A percentile compares a stretch with the other conserved stretches of the same genome.
These are phyloP conservation scores for Schwanniomyces vanrijiae DNA, from an alignment of 805 yeast species.

Conservation along the genomic window DNA sequence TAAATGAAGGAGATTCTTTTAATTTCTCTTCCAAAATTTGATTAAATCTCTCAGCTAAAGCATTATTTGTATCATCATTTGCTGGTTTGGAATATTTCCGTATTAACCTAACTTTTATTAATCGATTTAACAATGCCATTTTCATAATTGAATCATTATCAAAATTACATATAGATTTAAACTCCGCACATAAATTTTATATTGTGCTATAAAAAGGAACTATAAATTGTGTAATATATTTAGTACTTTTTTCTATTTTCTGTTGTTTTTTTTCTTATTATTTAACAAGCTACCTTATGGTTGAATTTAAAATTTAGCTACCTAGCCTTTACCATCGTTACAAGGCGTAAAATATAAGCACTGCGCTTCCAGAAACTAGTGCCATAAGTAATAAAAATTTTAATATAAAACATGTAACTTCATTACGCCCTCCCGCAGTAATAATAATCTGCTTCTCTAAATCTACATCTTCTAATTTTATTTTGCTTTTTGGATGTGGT, in stretches of 20 bases:
- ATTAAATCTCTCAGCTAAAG: conserved; percentile 30
- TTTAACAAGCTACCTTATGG: neutral
- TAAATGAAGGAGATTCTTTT: conserved; percentile 8
- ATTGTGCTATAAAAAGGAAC: neutral
- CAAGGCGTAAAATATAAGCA: conserved; percentile 36
- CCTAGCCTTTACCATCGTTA: too few species aligned
- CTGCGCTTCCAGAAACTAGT: conserved; percentile 32
- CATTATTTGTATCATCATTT: conserved; percentile 11
- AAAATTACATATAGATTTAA: neutral
- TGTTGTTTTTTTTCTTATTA: neutral
- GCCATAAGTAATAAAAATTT: conserved; percentile 27
- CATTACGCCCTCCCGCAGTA: conserved; percentile 39
- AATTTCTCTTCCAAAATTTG: conserved; percentile 33
- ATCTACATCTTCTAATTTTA: conserved; percentile 30
- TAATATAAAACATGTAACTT: conserved; percentile 30
- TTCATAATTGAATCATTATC: neutral
- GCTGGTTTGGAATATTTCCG: neutral
- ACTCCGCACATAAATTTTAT: neutral
- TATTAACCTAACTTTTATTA: neutral
- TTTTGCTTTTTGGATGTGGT: conserved; percentile 17
- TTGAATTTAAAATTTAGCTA: too few species aligned
- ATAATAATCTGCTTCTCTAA: conserved; percentile 37
- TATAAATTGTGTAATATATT: neutral
- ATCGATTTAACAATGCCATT: neutral
- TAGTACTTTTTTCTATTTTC: neutral